Percentiles rank a stretch among this genome's conserved stretches.
phyloP scores from a whole-genome alignment of 2,329 filamentous ascomycete genomes.

The Xylariaceae sp. region DNA sequence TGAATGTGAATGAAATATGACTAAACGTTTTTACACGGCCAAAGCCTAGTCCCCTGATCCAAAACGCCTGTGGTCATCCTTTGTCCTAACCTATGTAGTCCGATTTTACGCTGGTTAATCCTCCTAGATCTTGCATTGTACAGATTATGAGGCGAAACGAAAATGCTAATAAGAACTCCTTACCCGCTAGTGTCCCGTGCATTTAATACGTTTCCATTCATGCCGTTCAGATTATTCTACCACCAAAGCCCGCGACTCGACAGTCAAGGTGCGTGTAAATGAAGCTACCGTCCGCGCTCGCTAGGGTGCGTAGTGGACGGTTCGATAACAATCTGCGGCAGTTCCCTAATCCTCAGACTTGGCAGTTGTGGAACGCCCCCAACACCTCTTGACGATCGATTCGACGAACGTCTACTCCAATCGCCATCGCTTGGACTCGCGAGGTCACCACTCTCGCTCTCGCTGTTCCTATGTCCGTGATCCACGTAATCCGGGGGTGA shows the following conservation, averaged over 20 bases:
- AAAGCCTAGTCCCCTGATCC: constrained; percentile 4
- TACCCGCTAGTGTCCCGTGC: neutral
- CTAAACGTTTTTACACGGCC: constrained; percentile 1
- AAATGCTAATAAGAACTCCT: neutral
- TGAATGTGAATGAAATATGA: neutral
- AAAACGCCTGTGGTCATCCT: constrained; percentile 15
- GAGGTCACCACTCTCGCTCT: constrained; percentile 35
- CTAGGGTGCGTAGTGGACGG: constrained; percentile 51
- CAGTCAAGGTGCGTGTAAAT: neutral
- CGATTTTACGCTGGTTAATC: neutral
- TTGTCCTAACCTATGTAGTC: neutral
- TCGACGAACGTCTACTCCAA: constrained; percentile 31
- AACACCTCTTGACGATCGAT: constrained; percentile 42
- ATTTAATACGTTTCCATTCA: neutral
- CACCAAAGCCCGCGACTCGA: neutral
- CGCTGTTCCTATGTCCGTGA: constrained; percentile 10
- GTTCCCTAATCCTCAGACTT: constrained; percentile 53
- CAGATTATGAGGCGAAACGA: neutral
- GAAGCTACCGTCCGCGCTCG: constrained; percentile 23
- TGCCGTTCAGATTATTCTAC: neutral
- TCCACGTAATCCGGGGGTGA: constrained; percentile 60
- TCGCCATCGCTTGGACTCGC: constrained; percentile 21
- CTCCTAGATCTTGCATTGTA: constrained; percentile 14
- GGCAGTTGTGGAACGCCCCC: constrained; percentile 56
- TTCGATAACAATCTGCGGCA: constrained; percentile 66